These are phyloP conservation scores for Tolypocladium endophyticum DNA, from an alignment of 2,329 filamentous ascomycete genomes.

Conservation along the genomic window DNA sequence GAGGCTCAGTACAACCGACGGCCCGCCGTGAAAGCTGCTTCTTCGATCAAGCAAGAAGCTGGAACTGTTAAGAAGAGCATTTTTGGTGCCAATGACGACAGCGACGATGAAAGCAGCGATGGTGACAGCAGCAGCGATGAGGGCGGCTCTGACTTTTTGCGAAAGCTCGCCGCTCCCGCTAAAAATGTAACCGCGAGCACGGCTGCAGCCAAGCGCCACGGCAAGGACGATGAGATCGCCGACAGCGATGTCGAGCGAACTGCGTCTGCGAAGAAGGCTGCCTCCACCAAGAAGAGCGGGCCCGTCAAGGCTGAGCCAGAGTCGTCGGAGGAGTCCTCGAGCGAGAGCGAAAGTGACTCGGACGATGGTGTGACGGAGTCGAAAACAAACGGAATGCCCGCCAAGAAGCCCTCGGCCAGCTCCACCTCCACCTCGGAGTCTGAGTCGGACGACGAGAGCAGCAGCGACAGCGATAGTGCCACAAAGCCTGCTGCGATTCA, in stretches of 20 bases:
- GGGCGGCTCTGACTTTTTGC: slow-evolving; percentile 20
- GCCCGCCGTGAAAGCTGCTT: slow-evolving; percentile 11
- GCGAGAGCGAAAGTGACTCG: slow-evolving; percentile 20
- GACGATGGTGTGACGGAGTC: slow-evolving; percentile 10
- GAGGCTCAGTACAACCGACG: slow-evolving; percentile 22
- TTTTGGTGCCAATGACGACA: slow-evolving; percentile 17
- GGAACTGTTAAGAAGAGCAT: slow-evolving; percentile 12
- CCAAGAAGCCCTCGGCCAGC: slow-evolving; percentile 1
- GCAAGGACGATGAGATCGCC: slow-evolving; percentile 27
- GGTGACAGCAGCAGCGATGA: slow-evolving; percentile 23
- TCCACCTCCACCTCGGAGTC: slow-evolving; percentile 14
- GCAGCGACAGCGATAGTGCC: slow-evolving; percentile 16
- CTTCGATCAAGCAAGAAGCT: slow-evolving; percentile 19
- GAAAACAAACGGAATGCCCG: slow-evolving; percentile 1
- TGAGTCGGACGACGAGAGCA: slow-evolving; percentile 14
- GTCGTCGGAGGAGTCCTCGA: slow-evolving; percentile 12
- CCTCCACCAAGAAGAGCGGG: background rate
- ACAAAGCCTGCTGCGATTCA: slow-evolving; percentile 7
- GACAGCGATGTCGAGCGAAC: slow-evolving; percentile 30
- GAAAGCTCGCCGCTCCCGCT: slow-evolving; percentile 15
- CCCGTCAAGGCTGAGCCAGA: slow-evolving; percentile 9
- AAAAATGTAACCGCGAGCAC: slow-evolving; percentile 4
- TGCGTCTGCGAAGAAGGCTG: slow-evolving; percentile 4
- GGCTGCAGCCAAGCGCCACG: slow-evolving; percentile 14
- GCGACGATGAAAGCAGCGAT: slow-evolving; percentile 19